Base-by-base conservation (phyloP, 345 rosid genomes). In the Punica granatum region DNA sequence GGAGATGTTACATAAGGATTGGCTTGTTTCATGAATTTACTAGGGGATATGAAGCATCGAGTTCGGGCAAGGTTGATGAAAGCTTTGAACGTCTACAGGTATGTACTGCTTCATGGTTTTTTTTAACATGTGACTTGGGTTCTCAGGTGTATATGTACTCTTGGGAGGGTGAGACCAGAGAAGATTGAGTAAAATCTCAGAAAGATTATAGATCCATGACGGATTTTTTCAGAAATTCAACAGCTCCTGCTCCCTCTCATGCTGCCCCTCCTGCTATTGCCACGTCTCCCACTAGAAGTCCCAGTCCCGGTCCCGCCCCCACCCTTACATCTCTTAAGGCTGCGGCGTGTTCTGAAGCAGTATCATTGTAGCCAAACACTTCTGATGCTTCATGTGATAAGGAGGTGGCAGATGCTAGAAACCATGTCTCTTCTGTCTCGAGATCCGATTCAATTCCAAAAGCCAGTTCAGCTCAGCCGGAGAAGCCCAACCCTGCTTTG, bases 21-120 rank as follows among this genome's bases (percentile, higher is more conserved):
- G 58, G 43, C n/a, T 58, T 74, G 59, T 18, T 66, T 36, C 5
- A 31, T 75, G 75, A 44, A 67, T 76, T 72, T 65, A 43, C 72
- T 70, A 91, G 99, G 92, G 99, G 99, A 59, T 88, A 84, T 60
- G 97, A 91, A 73, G 91, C 89, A 67, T 79, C 96, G 74, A 83
- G 85, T 74, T 90, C 92, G 41, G 92, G 95, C 58, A 88, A 84
- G 67, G 76, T 77, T 46, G 85, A 81, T 44, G 97, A 86, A 64
- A 91, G 66, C 80, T 85, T 86, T 72, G 73, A 88, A 60, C 78
- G 79, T 70, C 78, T 94, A 78, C 97, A 94, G 99, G 99, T 94
- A 84, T 63, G 30, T 44, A 51, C 30, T 70, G 39, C 31, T 66
- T 15, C 64, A 65, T 9, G 63, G 44, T 76, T 30, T 7, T 35